Evolutionary conservation across 495 filamentous ascomycete genomes (phyloP), one percentile per base, ranked within the genome.

Genomic region (Xylaria bambusicola): DNA sequence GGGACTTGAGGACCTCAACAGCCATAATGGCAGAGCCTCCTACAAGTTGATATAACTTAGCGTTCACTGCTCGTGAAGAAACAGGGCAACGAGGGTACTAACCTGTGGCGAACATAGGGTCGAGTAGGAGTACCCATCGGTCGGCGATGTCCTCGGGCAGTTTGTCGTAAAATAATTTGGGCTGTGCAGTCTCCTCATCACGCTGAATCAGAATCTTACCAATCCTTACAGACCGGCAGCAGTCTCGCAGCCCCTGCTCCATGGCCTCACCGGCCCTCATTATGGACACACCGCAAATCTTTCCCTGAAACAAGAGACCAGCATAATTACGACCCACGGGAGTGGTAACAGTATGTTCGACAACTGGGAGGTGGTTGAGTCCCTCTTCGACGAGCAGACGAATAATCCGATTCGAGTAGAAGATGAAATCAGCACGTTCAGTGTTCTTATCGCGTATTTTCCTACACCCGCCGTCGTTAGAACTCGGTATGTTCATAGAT

Each of bases 21-120:
- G 94, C 94, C 86, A 98, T 93, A 23, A 92, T 95, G 15, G 94
- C 94, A 23, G 93, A 97, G 42, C 94, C 94, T 63, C 92, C 92
- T 96, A 63, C 23, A 17, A 40, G 13, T 61, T n/a, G 15, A 41
- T 21, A 47, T 23, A 49, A 2, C 33, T 68, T 44, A 70, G 58
- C 13, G 15, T 26, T 36, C 0, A 2, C 1, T 1, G 15, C 18
- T 17, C 12, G 20, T 7, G 21, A 6, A 40, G 8, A 26, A 72
- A 36, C 68, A 66, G 46, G 38, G 47, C 45, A 18, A 18, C 26
- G 9, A 24, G 42, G 17, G 52, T 54, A 41, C 82, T 69, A 73
- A 93, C 93, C 94, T 62, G 94, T 98, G 48, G 94, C 94, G 76
- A 98, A 93, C 94, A 98, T 98, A 2, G 95, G 94, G 71, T 98